Evolutionary conservation across 2,329 filamentous ascomycete species (phyloP).

Genomic region (Basipetospora sp.): DNA sequence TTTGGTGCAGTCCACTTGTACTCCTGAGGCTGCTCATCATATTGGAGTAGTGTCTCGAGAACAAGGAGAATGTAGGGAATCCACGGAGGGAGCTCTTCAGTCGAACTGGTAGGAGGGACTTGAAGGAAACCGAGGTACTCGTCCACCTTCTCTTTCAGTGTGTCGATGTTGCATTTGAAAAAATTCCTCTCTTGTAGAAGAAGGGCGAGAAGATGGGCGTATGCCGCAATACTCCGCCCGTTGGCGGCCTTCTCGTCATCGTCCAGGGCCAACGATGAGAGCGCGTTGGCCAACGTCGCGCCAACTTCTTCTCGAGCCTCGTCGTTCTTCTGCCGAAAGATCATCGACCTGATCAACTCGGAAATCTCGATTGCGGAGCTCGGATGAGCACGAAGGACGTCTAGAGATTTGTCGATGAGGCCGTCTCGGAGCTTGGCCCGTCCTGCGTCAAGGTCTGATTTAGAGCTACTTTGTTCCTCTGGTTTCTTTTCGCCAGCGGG

Average conservation of each 20-base stretch:
- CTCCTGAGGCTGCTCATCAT: conserved; percentile 68
- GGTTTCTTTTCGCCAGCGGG: conserved; percentile 5
- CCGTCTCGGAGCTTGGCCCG: conserved; percentile 58
- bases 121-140: conserved; percentile 69
- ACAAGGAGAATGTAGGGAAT: conserved; percentile 81
- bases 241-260: conserved; percentile 52
- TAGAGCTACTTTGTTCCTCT: conserved; percentile 28
- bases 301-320: conserved; percentile 55
- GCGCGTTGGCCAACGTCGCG: conserved; percentile 65
- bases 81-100: conserved; percentile 78
- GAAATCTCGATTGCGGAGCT: conserved; percentile 81
- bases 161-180: conserved; percentile 60
- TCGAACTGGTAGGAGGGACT: conserved; percentile 47
- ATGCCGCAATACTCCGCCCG: conserved; percentile 57
- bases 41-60: conserved; percentile 75
- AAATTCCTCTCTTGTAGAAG: conserved; percentile 72
- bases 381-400: conserved; percentile 76
- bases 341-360: conserved; percentile 66
- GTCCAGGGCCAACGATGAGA: conserved; percentile 53
- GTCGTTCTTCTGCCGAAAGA: conserved; percentile 42
- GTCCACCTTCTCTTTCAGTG: conserved; percentile 61
- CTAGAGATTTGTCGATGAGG: conserved; percentile 77
- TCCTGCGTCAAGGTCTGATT: conserved; percentile 67
- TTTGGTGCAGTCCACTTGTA: conserved; percentile 53
- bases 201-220: conserved; percentile 79